phyloP scores from a whole-genome alignment of 257 asterid genomes.

The Salvia splendens region DNA sequence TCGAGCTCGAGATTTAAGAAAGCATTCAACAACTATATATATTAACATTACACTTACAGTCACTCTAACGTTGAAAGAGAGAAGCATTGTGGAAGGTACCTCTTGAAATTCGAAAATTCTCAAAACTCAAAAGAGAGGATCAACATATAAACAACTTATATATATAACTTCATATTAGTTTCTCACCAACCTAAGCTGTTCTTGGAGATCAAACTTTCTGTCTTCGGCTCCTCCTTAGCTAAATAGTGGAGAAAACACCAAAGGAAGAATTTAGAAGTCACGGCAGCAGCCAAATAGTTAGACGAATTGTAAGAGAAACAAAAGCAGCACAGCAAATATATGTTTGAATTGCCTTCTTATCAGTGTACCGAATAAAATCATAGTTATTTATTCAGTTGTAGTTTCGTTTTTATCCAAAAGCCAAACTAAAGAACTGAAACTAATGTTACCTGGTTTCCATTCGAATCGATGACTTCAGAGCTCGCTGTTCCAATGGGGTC shows the following conservation, averaged over 20 bases:
- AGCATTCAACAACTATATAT: too few species aligned
- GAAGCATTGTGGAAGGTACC: not conserved
- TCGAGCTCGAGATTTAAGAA: too few species aligned
- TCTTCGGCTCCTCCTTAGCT: conserved; percentile 49
- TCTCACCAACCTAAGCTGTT: not conserved
- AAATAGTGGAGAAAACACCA: conserved; percentile 20
- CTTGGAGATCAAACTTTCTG: conserved; percentile 37
- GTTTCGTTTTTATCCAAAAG: not conserved
- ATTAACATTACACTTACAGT: not conserved
- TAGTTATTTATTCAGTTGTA: not conserved
- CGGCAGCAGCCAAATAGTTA: not conserved
- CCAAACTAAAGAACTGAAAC: conserved; percentile 27
- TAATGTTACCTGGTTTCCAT: conserved; percentile 43
- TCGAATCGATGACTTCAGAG: conserved; percentile 46
- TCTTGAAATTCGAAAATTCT: not conserved
- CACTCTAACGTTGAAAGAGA: not conserved
- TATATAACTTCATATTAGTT: not conserved
- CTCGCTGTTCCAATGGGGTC: conserved; percentile 36
- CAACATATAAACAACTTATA: conserved; percentile 8
- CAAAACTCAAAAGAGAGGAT: not conserved
- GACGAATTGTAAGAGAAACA: too few species aligned
- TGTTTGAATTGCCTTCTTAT: not conserved
- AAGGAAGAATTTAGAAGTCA: too few species aligned
- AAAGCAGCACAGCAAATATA: too few species aligned
- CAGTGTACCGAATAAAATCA: not conserved